phyloP scores from a whole-genome alignment of 2,329 filamentous ascomycete species.

The Penicillium sp. region DNA sequence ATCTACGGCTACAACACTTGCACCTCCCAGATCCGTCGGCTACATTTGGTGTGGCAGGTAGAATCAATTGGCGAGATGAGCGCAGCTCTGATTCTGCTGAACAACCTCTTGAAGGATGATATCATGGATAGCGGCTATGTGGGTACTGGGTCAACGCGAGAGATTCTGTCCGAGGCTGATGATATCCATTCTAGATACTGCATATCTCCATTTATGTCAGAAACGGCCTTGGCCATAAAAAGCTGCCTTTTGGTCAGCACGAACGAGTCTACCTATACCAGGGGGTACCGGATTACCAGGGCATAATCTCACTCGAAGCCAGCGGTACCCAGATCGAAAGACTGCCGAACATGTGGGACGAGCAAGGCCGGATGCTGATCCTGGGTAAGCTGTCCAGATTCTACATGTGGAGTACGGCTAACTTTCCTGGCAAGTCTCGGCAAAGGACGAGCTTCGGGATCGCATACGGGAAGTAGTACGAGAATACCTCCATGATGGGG shows the following conservation, averaged over 20 bases:
- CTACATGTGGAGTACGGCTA: conserved; percentile 5
- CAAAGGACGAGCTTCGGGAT: conserved; percentile 8
- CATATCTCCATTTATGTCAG: conserved; percentile 23
- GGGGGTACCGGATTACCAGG: conserved; percentile 14
- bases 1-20: conserved; percentile 33
- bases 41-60: conserved; percentile 35
- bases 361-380: conserved; percentile 15
- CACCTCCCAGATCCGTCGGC: conserved; percentile 21
- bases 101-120: conserved; percentile 23
- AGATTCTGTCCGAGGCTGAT: conserved; percentile 11
- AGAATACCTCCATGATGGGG: conserved; percentile 7
- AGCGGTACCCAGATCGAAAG: conserved; percentile 19
- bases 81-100: conserved; percentile 11
- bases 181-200: conserved; percentile 1
- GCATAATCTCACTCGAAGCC: conserved; percentile 20
- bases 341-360: conserved; percentile 16
- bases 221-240: conserved; percentile 12
- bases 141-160: conserved; percentile 18
- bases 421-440: conserved; percentile 5
- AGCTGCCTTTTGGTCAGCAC: conserved; percentile 15
- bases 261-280: conserved; percentile 20
- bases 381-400: conserved; percentile 2
- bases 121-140: conserved; percentile 25
- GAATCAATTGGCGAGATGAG: conserved; percentile 17
- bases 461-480: conserved; percentile 8